These are phyloP conservation scores for Myxozyma udenii DNA, from an alignment of 805 yeast genomes.

Conservation along the genomic window DNA sequence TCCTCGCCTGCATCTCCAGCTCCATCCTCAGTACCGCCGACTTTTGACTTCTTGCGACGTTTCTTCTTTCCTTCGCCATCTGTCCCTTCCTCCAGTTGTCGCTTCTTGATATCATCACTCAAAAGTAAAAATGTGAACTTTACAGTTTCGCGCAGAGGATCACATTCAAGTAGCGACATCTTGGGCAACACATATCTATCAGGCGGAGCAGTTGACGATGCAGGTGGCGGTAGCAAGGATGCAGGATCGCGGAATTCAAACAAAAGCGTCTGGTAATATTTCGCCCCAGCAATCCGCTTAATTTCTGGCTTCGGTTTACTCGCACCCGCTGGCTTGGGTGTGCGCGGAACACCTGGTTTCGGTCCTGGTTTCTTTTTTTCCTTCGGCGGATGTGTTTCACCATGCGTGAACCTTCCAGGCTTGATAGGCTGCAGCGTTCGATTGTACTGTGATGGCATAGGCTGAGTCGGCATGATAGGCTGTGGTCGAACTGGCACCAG, in stretches of 20 bases:
- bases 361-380: background rate
- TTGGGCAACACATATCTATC: slow-evolving; percentile 74
- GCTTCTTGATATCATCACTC: slow-evolving; percentile 19
- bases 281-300: background rate
- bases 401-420: background rate
- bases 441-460: background rate
- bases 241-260: slow-evolving; percentile 84
- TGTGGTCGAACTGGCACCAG: background rate
- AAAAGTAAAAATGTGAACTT: slow-evolving; percentile 7
- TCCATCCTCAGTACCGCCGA: slow-evolving; percentile 27
- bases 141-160: background rate
- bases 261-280: slow-evolving; percentile 49
- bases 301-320: background rate
- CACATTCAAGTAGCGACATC: slow-evolving; percentile 63
- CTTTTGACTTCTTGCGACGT: slow-evolving; percentile 31
- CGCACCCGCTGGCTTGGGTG: background rate
- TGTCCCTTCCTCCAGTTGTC: slow-evolving; percentile 19
- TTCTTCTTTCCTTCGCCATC: slow-evolving; percentile 6
- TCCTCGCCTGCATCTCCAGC: background rate
- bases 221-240: background rate
- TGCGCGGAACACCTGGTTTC: background rate
- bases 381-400: background rate
- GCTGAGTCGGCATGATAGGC: background rate
- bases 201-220: slow-evolving; percentile 34
- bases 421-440: background rate